Conservation (phyloP, 2,329 filamentous ascomycete species). For the Lasiodiplodia sp. region DNA sequence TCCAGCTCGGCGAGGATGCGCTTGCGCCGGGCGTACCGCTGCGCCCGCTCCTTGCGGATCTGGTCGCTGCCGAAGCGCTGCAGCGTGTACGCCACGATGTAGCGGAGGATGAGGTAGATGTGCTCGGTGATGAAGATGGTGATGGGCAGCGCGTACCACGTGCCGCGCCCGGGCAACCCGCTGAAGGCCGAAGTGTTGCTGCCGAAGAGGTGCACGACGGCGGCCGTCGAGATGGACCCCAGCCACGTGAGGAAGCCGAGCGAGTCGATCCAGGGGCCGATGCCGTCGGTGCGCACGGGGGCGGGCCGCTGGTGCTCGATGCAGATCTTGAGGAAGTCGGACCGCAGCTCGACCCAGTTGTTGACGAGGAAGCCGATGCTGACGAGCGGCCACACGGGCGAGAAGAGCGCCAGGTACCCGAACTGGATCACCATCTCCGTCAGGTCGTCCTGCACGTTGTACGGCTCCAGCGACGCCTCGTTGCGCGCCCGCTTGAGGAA, state of each 20-base stretch:
- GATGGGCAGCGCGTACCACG: conserved; percentile 42
- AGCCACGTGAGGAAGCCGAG: conserved; percentile 44
- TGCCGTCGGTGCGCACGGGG: conserved; percentile 40
- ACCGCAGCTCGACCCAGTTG: conserved; percentile 46
- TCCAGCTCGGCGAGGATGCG: conserved; percentile 40
- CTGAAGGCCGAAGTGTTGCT: neutral
- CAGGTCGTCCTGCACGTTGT: conserved; percentile 47
- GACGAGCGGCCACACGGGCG: conserved; percentile 45
- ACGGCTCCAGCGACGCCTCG: conserved; percentile 40
- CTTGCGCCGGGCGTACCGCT: conserved; percentile 41
- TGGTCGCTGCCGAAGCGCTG: conserved; percentile 41
- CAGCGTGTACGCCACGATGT: conserved; percentile 39
- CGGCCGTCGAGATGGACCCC: conserved; percentile 43
- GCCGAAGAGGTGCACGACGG: conserved; percentile 43
- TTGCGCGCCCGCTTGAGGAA: conserved; percentile 42
- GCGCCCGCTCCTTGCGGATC: conserved; percentile 37
- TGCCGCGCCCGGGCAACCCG: conserved; percentile 32
- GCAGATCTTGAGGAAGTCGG: conserved; percentile 45
- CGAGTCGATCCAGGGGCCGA: conserved; percentile 44
- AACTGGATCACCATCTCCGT: conserved; percentile 47
- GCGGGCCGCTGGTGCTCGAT: conserved; percentile 42
- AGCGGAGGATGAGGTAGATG: conserved; percentile 43
- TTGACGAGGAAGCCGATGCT: conserved; percentile 47
- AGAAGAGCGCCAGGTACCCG: conserved; percentile 45
- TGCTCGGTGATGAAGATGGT: conserved; percentile 44